Conservation (phyloP, 2,329 filamentous ascomycete species). For the Capronia americana region DNA sequence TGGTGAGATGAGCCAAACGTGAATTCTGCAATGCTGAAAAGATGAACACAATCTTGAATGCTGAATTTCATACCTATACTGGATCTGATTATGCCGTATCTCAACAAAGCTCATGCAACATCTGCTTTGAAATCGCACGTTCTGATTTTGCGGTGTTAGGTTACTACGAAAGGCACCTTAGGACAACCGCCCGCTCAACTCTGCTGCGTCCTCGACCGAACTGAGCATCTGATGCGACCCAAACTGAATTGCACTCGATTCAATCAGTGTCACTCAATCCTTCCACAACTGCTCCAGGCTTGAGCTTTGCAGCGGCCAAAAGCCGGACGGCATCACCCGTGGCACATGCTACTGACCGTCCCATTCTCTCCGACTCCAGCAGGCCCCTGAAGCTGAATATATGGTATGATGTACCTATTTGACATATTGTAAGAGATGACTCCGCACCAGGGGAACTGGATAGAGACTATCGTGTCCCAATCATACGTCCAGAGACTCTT, state of each 20-base stretch:
- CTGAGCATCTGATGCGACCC: neutral
- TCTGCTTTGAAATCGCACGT: neutral
- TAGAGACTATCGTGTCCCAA: neutral
- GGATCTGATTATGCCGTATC: conserved; percentile 22
- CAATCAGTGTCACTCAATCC: neutral
- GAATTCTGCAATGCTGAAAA: conserved; percentile 39
- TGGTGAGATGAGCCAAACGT: conserved; percentile 31
- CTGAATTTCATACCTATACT: conserved; percentile 29
- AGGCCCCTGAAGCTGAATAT: neutral
- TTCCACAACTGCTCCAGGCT: neutral
- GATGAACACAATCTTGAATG: conserved; percentile 27
- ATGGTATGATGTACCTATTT: neutral
- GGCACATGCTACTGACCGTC: neutral
- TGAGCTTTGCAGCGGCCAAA: neutral
- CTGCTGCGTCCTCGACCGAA: neutral
- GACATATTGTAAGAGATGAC: neutral
- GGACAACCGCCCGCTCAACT: neutral
- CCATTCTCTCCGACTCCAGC: neutral
- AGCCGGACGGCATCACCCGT: neutral
- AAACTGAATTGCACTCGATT: neutral
- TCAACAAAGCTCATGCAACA: neutral
- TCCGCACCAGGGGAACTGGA: neutral
- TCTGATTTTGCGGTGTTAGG: neutral
- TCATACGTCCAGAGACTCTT: neutral
- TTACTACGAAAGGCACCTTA: neutral